Percentiles rank a stretch among this genome's conserved stretches.
These are phyloP conservation scores for Themeda triandra DNA, from an alignment of 176 grass and related monocot species.

Conservation along the genomic window DNA sequence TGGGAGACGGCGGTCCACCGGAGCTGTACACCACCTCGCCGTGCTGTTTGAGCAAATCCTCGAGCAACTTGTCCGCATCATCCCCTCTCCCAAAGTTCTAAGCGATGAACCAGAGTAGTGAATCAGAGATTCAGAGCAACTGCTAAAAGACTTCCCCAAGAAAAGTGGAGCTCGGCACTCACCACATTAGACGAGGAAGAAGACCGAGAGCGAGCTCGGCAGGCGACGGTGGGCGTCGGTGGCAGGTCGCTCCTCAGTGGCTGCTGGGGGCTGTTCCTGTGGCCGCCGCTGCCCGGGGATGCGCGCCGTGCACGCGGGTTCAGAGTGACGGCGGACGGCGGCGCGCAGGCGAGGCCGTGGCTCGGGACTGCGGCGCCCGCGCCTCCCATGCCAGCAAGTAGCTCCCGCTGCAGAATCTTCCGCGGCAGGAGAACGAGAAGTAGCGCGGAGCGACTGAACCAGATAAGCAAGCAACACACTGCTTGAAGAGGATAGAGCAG, in stretches of 20 bases:
- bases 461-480: neutral
- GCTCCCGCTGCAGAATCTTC: neutral
- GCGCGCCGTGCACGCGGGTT: neutral
- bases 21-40: conserved; percentile 82
- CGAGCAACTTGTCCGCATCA: conserved; percentile 73
- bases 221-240: neutral
- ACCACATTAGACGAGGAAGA: conserved; percentile 52
- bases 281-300: neutral
- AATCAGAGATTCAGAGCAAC: neutral
- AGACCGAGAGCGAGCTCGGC: conserved; percentile 33
- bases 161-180: neutral
- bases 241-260: conserved; percentile 21
- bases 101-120: neutral
- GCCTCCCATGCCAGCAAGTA: conserved; percentile 23
- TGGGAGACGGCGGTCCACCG: conserved; percentile 21
- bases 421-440: neutral
- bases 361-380: conserved; percentile 21
- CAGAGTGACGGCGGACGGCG: neutral
- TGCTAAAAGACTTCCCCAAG: neutral
- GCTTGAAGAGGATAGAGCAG: neutral
- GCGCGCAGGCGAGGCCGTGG: conserved; percentile 24
- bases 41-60: conserved; percentile 87
- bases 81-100: conserved; percentile 46
- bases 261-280: conserved; percentile 7
- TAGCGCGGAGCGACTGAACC: neutral